These are phyloP conservation scores for Passalora sequoiae DNA, from an alignment of 2,329 filamentous ascomycete genomes.

Conservation along the genomic window DNA sequence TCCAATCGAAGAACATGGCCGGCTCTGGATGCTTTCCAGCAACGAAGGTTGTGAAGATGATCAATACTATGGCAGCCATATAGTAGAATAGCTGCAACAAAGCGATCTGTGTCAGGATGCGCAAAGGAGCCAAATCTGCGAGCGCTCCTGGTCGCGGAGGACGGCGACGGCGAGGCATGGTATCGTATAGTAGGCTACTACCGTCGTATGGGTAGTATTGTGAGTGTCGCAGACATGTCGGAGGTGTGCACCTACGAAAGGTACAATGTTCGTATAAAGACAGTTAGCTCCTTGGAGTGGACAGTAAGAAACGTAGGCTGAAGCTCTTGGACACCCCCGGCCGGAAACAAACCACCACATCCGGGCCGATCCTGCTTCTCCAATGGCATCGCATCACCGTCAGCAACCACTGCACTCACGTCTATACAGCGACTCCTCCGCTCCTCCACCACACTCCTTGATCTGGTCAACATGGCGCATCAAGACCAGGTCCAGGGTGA, in stretches of 20 bases:
- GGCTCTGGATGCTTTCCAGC: slow-evolving; percentile 56
- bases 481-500: slow-evolving; percentile 39
- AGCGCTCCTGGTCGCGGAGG: slow-evolving; percentile 62
- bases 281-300: no score
- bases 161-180: slow-evolving; percentile 54
- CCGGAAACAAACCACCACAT: no score
- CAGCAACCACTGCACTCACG: no score
- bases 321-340: no score
- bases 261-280: slow-evolving; percentile 1
- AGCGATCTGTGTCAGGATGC: slow-evolving; percentile 62
- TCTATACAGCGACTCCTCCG: no score
- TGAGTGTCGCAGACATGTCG: slow-evolving; percentile 1
- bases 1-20: slow-evolving; percentile 60
- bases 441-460: slow-evolving; percentile 1
- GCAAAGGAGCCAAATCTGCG: slow-evolving; percentile 60
- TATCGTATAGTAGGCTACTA: neutral
- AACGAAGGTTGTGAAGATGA: slow-evolving; percentile 63
- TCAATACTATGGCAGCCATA: slow-evolving; percentile 54
- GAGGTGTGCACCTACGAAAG: no score
- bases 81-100: slow-evolving; percentile 63
- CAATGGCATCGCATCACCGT: no score
- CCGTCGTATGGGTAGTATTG: neutral
- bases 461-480: slow-evolving; percentile 42
- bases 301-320: no score
- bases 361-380: neutral